Conservation (phyloP, 768 basidiomycete genomes). For the Myochromella boudieri region DNA sequence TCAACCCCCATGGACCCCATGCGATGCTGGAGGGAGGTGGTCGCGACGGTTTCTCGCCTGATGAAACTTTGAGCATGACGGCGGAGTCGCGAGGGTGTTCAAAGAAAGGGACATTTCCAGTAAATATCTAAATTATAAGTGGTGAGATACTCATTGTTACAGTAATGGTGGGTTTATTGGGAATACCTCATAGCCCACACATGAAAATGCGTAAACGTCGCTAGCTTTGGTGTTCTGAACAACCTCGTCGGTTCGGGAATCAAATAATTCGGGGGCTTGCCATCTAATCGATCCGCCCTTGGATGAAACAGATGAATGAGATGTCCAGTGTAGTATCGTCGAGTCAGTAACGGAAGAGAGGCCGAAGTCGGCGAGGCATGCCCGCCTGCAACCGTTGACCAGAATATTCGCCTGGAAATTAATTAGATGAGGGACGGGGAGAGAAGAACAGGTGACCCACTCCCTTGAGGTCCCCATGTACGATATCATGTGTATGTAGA, state of each 20-base stretch:
- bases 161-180: background rate
- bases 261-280: background rate
- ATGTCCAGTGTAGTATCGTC: background rate
- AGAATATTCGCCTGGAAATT: conserved; percentile 12
- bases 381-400: conserved; percentile 1
- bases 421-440: no score
- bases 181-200: background rate
- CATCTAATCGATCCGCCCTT: background rate
- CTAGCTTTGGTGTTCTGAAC: background rate
- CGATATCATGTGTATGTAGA: conserved; percentile 6
- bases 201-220: background rate
- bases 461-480: conserved; percentile 11
- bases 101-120: conserved; percentile 3
- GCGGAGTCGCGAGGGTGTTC: background rate
- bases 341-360: background rate
- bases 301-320: background rate
- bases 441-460: background rate
- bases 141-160: background rate
- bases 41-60: conserved; percentile 2
- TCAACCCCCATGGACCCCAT: conserved; percentile 4
- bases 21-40: conserved; percentile 1
- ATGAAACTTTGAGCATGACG: conserved; percentile 2
- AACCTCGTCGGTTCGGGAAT: background rate
- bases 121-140: conserved; percentile 5
- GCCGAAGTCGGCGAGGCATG: conserved; percentile 3